Evolutionary conservation across 192 early-diverging fungal species (phyloP), one percentile per base, ranked within the genome.

Genomic region (Ramicandelaber brevisporus): DNA sequence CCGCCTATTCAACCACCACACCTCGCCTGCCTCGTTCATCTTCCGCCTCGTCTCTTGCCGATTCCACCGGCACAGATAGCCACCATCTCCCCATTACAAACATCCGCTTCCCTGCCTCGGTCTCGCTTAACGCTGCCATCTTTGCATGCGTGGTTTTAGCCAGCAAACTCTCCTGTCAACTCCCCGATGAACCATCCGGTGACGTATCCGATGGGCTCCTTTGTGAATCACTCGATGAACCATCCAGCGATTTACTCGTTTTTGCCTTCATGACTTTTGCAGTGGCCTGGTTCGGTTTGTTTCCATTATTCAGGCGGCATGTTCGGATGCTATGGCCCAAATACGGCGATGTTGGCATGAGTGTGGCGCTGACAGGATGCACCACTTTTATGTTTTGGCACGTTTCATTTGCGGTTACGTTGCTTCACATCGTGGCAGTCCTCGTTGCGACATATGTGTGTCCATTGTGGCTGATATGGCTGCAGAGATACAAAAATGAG

Each of bases 401-500:
- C 18, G 76, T 83, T 12, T 68, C 68, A 9, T 58, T 64, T 18
- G 63, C 67, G 1, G 55, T 83, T 8, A 65, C 68, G 2, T 49
- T 76, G 21, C 42, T 78, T 14, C 63, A 70, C 36, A 58, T 78
- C 21, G 41, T 70, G 8, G 59, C 59, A 13, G 66, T 73, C 36
- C 54, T 66, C 18, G 85, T 85, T 40, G 53, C 87, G 23, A 87
- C 68, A 0, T 73, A 89, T 52, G 54, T 70, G 15, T 85, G 82
- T 31, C 90, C 90, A 1, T 68, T 69, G 34, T 82, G 82, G 78
- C 63, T 97, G 31, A 79, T 86, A 19, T 72, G 69, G 50, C 66
- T 88, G 15, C 86, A 92, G 58, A 72, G 77, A 20, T 97, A 89
- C 57, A 97, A 97, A 56, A 89, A 87, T 48, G 82, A 90, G 49